phyloP scores from a whole-genome alignment of 1,284 basidiomycete genomes.

The Ceratorhiza oryzae-sativae region DNA sequence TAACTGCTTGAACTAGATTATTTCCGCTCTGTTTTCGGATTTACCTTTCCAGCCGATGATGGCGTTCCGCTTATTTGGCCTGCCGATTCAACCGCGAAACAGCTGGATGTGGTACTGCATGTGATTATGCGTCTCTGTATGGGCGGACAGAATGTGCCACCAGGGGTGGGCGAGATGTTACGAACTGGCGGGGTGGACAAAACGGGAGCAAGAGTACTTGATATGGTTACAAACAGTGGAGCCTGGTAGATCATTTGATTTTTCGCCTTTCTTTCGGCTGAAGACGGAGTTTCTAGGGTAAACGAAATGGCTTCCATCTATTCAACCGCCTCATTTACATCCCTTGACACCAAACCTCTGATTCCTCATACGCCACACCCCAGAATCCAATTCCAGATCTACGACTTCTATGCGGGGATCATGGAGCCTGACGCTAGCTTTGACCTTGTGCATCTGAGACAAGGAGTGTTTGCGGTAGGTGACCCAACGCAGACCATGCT shows the following conservation, averaged over 20 bases:
- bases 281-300: not conserved
- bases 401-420: conserved; percentile 22
- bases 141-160: not conserved
- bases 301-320: conserved; percentile 12
- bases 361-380: not conserved
- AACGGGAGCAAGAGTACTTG: no score
- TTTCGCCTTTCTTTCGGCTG: not conserved
- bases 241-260: not conserved
- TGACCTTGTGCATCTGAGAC: conserved; percentile 15
- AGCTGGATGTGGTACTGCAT: not conserved
- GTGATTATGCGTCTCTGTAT: not conserved
- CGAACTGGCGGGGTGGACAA: no score
- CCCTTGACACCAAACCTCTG: conserved; percentile 18
- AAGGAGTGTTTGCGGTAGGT: conserved; percentile 2
- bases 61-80: conserved; percentile 8
- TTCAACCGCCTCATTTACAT: not conserved
- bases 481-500: not conserved
- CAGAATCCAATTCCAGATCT: conserved; percentile 13
- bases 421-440: conserved; percentile 17
- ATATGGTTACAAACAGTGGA: conserved; percentile 11
- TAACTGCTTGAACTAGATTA: no score
- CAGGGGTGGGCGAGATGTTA: no score
- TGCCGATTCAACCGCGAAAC: not conserved
- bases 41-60: not conserved
- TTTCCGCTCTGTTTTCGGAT: conserved; percentile 1